Conservation (phyloP, 2,329 filamentous ascomycete species). For the Parastagonospora avenae region DNA sequence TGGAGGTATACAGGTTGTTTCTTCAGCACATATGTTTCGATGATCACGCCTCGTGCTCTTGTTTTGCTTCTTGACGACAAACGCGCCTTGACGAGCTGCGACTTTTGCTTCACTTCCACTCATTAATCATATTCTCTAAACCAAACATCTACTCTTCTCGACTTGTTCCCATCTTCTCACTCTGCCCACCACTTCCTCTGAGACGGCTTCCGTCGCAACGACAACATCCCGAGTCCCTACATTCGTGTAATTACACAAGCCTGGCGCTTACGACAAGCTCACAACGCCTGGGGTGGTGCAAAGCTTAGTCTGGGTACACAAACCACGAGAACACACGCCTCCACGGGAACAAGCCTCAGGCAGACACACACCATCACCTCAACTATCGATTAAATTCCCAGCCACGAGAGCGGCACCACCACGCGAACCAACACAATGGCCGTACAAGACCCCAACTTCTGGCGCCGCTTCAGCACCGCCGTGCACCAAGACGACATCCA, state of each 20-base stretch:
- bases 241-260: too few relatives aligned
- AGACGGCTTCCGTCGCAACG: too few relatives aligned
- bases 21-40: background rate
- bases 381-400: background rate
- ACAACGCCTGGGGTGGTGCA: background rate
- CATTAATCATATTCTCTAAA: slow-evolving; percentile 17
- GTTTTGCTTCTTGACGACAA: slow-evolving; percentile 1
- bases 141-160: background rate
- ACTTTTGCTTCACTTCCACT: slow-evolving; percentile 1
- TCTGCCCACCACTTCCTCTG: slow-evolving; percentile 3
- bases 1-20: slow-evolving; percentile 10
- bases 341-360: background rate
- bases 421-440: background rate
- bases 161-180: slow-evolving; percentile 3
- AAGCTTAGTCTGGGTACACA: background rate
- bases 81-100: slow-evolving; percentile 28
- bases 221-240: too few relatives aligned
- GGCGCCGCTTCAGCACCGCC: slow-evolving; percentile 64
- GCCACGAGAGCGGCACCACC: background rate
- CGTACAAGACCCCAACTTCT: slow-evolving; percentile 63
- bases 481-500: slow-evolving; percentile 61
- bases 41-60: background rate
- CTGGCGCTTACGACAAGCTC: slow-evolving; percentile 1
- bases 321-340: background rate
- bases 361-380: background rate